Conservation (phyloP, 2,329 filamentous ascomycete genomes). For the Aureobasidium leucospermi region DNA sequence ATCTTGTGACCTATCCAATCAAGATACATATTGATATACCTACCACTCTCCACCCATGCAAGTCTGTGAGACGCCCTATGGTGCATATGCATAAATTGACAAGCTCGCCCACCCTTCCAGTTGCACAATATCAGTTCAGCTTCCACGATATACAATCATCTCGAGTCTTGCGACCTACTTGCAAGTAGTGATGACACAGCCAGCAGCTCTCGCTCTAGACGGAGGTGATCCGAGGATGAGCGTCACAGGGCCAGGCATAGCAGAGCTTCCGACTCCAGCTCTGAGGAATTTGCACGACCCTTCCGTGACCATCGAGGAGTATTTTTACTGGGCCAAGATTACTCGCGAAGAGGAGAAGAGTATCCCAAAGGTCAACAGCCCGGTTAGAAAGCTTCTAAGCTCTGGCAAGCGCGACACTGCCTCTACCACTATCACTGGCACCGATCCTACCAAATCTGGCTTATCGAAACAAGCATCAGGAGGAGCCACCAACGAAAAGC, state of each 20-base stretch:
- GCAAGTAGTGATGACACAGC: not conserved
- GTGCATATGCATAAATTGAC: not conserved
- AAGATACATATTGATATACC: not conserved
- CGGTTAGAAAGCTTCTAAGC: slow-evolving; percentile 11
- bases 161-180: not conserved
- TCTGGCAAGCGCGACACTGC: slow-evolving; percentile 13
- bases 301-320: slow-evolving; percentile 32
- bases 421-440: not conserved
- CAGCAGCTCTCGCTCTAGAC: slow-evolving; percentile 8
- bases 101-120: not conserved
- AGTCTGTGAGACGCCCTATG: not conserved
- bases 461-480: not conserved
- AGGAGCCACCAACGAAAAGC: not conserved
- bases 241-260: not conserved
- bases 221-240: slow-evolving; percentile 6
- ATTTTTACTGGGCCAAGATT: slow-evolving; percentile 32
- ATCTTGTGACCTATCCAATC: not conserved
- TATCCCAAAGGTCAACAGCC: slow-evolving; percentile 16
- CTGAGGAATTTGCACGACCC: slow-evolving; percentile 19
- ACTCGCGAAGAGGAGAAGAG: slow-evolving; percentile 28
- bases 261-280: not conserved
- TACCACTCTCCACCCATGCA: not conserved
- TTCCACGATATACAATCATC: not conserved
- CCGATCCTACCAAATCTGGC: not conserved
- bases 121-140: not conserved